Base-by-base conservation (phyloP, 371 early-diverging fungal species). In the Umbelopsis sp. region DNA sequence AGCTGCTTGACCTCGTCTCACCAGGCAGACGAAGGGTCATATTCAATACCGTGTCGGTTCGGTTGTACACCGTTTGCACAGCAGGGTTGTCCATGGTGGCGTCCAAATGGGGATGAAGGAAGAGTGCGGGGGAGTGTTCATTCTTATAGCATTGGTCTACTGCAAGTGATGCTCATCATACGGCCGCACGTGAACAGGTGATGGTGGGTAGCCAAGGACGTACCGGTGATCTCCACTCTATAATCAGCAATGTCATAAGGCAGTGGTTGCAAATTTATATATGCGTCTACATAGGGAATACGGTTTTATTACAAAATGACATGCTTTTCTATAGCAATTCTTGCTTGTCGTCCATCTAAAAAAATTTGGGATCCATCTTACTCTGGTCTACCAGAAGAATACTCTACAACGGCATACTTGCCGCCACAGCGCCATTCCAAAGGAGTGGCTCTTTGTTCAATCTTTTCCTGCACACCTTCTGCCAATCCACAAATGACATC, bases 401-500 rank as follows among this genome's bases (percentile, higher is more conserved):
- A 85, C 62, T 84, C 76, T 29, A 94, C 89, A 12, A 93, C 89
- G 11, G 92, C 96, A 72, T 88, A 94, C 75, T 95, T 92, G 20
- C 97, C 97, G 68, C 84, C 87, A 67, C 81, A 84, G 66, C 85
- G 77, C 86, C 88, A 89, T 63, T 87, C 83, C 44, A 77, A 65
- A 46, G 76, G 71, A 53, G 76, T 78, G 20, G 74, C 78, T 24
- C 29, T 65, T 22, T 70, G 69, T 29, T 84, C 81, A 62, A 96
- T 74, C 69, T 83, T 82, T 62, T 83, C 85, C 20, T 80, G 88
- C 5, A 86, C 83, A 11, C 90, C 92, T 10, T 73, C 77, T 6
- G 74, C 70, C n/a, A 98, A 73, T 9, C 97, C 97, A 0, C 92
- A 92, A 32, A 92, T 87, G 1, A 91, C 88, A 80, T 98, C 95